Evolutionary conservation across 2,329 filamentous ascomycete species (phyloP).

Genomic region (Trichoderma koningii): DNA sequence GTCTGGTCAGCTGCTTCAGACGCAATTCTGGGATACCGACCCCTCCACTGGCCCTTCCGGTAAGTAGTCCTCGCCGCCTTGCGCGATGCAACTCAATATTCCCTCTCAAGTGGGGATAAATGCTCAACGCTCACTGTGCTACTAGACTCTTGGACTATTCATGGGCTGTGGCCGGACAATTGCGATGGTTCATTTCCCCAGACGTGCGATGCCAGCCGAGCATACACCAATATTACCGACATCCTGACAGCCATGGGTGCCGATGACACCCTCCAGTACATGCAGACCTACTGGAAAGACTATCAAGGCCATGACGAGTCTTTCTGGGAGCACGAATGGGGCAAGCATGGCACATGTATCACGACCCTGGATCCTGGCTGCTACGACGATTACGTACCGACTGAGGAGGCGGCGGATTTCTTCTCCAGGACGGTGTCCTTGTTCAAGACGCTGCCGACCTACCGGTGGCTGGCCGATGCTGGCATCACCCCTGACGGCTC

Average conservation of each 20-base stretch:
- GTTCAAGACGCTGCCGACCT: conserved; percentile 69
- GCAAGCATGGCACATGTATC: conserved; percentile 72
- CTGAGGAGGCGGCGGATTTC: conserved; percentile 68
- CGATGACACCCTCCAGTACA: conserved; percentile 61
- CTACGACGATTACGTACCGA: conserved; percentile 61
- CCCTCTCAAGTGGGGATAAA: conserved; percentile 2
- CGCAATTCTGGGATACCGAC: conserved; percentile 75
- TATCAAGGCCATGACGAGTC: conserved; percentile 62
- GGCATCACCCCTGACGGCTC: conserved; percentile 57
- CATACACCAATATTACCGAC: conserved; percentile 65
- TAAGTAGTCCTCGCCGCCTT: conserved; percentile 23
- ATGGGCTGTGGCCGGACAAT: conserved; percentile 67
- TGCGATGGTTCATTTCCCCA: conserved; percentile 71
- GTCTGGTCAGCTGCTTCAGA: conserved; percentile 69
- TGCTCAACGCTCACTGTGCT: neutral
- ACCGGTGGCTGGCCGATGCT: conserved; percentile 60
- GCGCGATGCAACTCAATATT: conserved; percentile 14
- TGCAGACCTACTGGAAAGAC: conserved; percentile 73
- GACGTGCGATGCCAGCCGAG: conserved; percentile 63
- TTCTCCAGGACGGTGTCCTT: conserved; percentile 66
- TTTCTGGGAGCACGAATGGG: conserved; percentile 76
- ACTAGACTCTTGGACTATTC: conserved; percentile 69
- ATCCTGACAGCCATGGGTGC: conserved; percentile 59
- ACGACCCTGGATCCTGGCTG: conserved; percentile 67
- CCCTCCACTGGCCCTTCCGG: conserved; percentile 62